Conservation (phyloP, 805 yeast species). For the Candida insectalens region DNA sequence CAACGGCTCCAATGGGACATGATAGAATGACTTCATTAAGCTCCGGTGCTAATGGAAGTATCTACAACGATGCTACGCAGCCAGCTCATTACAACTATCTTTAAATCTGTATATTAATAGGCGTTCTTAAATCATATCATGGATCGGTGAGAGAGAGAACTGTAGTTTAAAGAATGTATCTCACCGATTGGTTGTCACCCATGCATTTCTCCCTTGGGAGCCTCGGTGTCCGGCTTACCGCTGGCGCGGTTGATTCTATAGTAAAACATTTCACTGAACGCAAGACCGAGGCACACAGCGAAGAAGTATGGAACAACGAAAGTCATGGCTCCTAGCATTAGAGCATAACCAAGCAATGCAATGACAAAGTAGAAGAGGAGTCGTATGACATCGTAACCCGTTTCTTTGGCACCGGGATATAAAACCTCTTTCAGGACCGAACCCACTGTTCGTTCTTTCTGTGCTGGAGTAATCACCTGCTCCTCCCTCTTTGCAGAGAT, state of each 20-base stretch:
- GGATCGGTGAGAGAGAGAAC: too few species aligned
- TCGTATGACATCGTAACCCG: slow-evolving; percentile 46
- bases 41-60: neutral
- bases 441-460: slow-evolving; percentile 4
- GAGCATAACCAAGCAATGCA: slow-evolving; percentile 57
- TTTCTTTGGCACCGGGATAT: slow-evolving; percentile 24
- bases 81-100: neutral
- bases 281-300: slow-evolving; percentile 61
- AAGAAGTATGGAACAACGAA: slow-evolving; percentile 59
- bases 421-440: slow-evolving; percentile 19
- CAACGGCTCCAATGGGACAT: neutral
- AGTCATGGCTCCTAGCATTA: slow-evolving; percentile 76
- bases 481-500: slow-evolving; percentile 49
- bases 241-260: slow-evolving; percentile 50
- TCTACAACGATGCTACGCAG: neutral
- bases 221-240: too few species aligned
- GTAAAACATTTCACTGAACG: slow-evolving; percentile 62
- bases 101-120: too few species aligned
- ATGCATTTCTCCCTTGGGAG: too few species aligned
- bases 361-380: slow-evolving; percentile 48
- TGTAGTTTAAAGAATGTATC: too few species aligned
- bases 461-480: slow-evolving; percentile 4
- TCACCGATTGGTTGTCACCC: too few species aligned
- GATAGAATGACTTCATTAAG: neutral
- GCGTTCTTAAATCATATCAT: too few species aligned